Percentiles rank a stretch among this genome's conserved stretches.
phyloP scores from a whole-genome alignment of 441 rosid genomes.

The Isatis lusitanica region DNA sequence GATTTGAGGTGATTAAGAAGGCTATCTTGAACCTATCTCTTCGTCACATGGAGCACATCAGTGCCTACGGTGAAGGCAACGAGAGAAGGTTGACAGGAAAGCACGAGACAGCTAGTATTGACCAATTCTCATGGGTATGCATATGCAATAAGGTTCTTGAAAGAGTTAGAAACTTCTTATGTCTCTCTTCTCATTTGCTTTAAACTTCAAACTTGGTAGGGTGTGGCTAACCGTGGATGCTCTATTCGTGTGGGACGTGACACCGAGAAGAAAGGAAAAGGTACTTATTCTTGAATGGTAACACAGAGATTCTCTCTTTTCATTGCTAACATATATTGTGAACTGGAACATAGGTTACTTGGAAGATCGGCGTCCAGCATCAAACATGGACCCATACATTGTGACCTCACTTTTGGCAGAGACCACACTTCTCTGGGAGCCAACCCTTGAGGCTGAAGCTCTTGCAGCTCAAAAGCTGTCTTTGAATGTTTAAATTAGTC shows the following conservation, averaged over 20 bases:
- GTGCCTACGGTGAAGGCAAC: slow-evolving; percentile 97
- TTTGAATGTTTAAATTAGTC: slow-evolving; percentile 54
- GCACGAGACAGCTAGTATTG: slow-evolving; percentile 93
- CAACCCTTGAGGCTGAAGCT: slow-evolving; percentile 87
- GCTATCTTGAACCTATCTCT: slow-evolving; percentile 89
- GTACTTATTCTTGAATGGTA: slow-evolving; percentile 35
- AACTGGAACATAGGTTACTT: slow-evolving; percentile 58
- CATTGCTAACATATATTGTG: slow-evolving; percentile 13
- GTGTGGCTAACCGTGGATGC: slow-evolving; percentile 97
- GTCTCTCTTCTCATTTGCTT: neutral
- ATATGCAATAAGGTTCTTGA: neutral
- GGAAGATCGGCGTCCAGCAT: slow-evolving; percentile 92
- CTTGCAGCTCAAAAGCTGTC: slow-evolving; percentile 88
- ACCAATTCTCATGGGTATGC: slow-evolving; percentile 88
- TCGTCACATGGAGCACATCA: slow-evolving; percentile 85
- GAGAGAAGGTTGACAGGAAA: slow-evolving; percentile 96
- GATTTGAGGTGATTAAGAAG: slow-evolving; percentile 83
- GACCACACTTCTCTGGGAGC: slow-evolving; percentile 80
- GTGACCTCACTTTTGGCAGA: slow-evolving; percentile 85
- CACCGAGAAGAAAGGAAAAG: slow-evolving; percentile 89
- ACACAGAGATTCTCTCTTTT: neutral
- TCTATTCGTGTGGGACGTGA: slow-evolving; percentile 97
- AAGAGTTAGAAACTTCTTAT: neutral
- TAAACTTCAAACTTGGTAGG: slow-evolving; percentile 44
- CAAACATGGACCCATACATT: slow-evolving; percentile 93